Percentiles rank a stretch among this genome's conserved stretches.
Conservation (phyloP, 1,284 basidiomycete genomes). For the Afroboletus lepidellus region DNA sequence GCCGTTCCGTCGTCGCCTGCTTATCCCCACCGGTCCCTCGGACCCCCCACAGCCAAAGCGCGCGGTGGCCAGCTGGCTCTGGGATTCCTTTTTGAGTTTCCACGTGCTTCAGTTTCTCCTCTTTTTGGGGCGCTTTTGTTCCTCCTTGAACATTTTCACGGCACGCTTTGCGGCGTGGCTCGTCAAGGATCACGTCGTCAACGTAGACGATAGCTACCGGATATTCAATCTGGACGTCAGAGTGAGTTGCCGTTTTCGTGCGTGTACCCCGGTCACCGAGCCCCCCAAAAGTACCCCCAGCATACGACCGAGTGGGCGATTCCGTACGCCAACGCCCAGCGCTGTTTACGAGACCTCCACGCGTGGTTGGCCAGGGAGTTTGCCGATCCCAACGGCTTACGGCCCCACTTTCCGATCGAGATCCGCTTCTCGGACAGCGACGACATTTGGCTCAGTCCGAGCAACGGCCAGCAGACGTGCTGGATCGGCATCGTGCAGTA, state of each 20-base stretch:
- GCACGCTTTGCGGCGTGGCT: slow-evolving; percentile 64
- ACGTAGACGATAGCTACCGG: slow-evolving; percentile 71
- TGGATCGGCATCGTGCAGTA: slow-evolving; percentile 98
- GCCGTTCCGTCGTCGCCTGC: slow-evolving; percentile 9
- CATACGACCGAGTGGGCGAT: slow-evolving; percentile 94
- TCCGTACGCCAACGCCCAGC: slow-evolving; percentile 62
- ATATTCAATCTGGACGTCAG: slow-evolving; percentile 86
- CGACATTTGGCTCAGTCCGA: slow-evolving; percentile 93
- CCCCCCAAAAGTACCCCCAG: slow-evolving; percentile 61
- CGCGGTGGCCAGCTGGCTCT: slow-evolving; percentile 61
- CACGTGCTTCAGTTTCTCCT: slow-evolving; percentile 81
- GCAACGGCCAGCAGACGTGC: slow-evolving; percentile 75
- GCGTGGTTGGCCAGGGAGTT: slow-evolving; percentile 75
- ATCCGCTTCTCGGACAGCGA: slow-evolving; percentile 87
- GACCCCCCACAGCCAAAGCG: slow-evolving; percentile 42
- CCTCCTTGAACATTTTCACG: slow-evolving; percentile 54
- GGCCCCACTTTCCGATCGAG: slow-evolving; percentile 93
- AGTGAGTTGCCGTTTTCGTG: slow-evolving; percentile 41
- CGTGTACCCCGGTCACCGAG: neutral
- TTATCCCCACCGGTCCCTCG: slow-evolving; percentile 5
- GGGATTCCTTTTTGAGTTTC: slow-evolving; percentile 66
- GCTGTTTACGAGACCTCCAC: slow-evolving; percentile 74
- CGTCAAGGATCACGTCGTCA: slow-evolving; percentile 44
- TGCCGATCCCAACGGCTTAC: slow-evolving; percentile 66
- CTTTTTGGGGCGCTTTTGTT: slow-evolving; percentile 63